Evolutionary conservation across 345 rosid species (phyloP).

Genomic region (Syzygium aqueum): DNA sequence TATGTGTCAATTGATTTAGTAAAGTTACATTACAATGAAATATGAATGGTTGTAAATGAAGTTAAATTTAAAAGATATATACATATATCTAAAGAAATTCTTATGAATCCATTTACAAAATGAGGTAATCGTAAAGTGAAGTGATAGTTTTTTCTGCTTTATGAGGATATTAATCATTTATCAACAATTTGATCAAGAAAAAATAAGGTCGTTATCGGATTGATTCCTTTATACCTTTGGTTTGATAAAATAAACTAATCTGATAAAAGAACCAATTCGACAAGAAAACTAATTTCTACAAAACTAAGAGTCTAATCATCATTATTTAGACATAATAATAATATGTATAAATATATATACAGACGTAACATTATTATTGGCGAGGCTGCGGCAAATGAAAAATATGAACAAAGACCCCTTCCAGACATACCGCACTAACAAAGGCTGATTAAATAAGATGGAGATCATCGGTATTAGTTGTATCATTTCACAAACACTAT

Average conservation of each 20-base stretch:
- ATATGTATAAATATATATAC: neutral
- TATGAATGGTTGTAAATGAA: neutral
- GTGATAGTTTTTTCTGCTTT: neutral
- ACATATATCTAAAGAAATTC: neutral
- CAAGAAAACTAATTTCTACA: neutral
- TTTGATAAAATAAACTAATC: too few relatives aligned
- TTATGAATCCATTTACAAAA: neutral
- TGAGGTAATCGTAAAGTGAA: neutral
- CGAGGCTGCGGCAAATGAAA: too few relatives aligned
- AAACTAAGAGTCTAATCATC: neutral
- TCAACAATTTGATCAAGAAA: neutral
- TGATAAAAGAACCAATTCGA: too few relatives aligned
- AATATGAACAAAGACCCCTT: neutral
- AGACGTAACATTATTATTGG: too few relatives aligned
- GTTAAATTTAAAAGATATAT: neutral
- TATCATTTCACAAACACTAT: neutral
- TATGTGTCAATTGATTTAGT: neutral
- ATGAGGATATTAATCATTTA: neutral
- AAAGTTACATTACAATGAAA: neutral
- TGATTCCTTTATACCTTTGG: too few relatives aligned
- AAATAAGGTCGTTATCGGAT: too few relatives aligned
- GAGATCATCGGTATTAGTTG: neutral
- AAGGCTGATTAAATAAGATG: neutral
- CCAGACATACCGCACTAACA: neutral
- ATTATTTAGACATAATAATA: neutral